A percentile compares a stretch with the other conserved stretches of the same genome.
Evolutionary conservation across 1,139 yeast species (phyloP).

Genomic region (Hyphopichia wangnamkhiaoensis): DNA sequence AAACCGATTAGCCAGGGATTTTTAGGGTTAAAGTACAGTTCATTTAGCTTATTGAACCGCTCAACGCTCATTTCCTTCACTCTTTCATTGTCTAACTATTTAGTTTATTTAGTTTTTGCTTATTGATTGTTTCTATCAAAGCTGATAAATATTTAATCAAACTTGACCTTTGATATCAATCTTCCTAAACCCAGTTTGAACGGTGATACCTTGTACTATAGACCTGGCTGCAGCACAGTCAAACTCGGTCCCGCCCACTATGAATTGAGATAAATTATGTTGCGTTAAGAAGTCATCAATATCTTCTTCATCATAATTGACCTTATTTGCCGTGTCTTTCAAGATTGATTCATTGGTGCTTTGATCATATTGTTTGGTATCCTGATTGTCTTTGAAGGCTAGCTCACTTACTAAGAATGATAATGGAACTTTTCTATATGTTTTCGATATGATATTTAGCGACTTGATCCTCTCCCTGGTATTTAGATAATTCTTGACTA

Average conservation of each 20-base stretch:
- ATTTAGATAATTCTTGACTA: conserved; percentile 44
- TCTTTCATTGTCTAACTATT: too few species aligned
- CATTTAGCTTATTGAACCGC: too few species aligned
- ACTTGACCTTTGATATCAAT: conserved; percentile 94
- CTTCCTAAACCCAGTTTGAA: conserved; percentile 50
- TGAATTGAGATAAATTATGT: conserved; percentile 39
- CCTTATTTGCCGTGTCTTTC: conserved; percentile 1
- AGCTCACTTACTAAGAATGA: conserved; percentile 49
- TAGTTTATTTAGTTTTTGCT: too few species aligned
- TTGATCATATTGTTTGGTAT: conserved; percentile 10
- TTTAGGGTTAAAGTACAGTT: too few species aligned
- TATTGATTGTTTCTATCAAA: too few species aligned
- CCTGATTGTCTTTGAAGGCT: conserved; percentile 35
- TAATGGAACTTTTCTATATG: conserved; percentile 58
- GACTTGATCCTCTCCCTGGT: conserved; percentile 62
- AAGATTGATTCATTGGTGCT: not conserved
- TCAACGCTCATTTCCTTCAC: too few species aligned
- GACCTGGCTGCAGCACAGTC: conserved; percentile 52
- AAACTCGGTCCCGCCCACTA: conserved; percentile 28
- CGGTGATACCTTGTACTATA: conserved; percentile 40
- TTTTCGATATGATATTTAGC: conserved; percentile 56
- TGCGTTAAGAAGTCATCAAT: conserved; percentile 39
- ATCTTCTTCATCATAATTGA: conserved; percentile 8
- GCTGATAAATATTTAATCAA: too few species aligned
- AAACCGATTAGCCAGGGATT: too few species aligned